Base-by-base conservation (phyloP, 768 basidiomycete genomes). In the Wakefieldia striispora region DNA sequence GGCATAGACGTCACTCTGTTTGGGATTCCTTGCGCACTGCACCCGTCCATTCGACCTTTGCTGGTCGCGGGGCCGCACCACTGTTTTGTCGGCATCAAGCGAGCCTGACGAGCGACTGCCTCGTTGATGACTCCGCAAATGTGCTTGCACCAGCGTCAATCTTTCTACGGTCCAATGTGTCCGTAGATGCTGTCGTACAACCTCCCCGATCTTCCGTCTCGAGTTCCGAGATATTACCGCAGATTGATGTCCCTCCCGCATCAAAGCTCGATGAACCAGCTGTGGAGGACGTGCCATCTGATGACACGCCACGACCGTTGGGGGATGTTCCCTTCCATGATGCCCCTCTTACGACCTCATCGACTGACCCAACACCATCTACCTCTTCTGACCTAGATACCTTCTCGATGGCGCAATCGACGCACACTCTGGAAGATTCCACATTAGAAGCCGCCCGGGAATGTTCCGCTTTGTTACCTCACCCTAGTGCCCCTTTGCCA, bases 1-100 rank as follows among this genome's bases (percentile, higher is more conserved):
- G 52, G 35, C 56, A 50, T 23, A 55, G 61, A 49, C 60, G 62
- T 6, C 42, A 54, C 34, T 66, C 66, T n/a, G 34, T 60, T 19
- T 57, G 43, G 51, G 68, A 66, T 40, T 45, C 50, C 12, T 38
- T 54, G 10, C 54, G 27, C 29, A 41, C 53, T 0, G 12, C 51
- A 3, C 46, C 54, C 29, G 37, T 45, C 9, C 47, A 53, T 29
- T 40, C 57, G 0, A 47, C 57, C 9, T 58, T 56, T 49, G 36
- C 61, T 0, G 51, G 24, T 26, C 52, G 43, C 17, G 57, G 47
- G 4, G 42, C 47, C 27, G 43, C 57, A 0, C 34, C 54, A 9
- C 39, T 49, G 7, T 58, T 55, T 40, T 47, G 54, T 43, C 63
- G 24, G 17, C 53, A 59, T 34, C 50, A 48, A 11, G 43, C 45